Evolutionary conservation across 106 monocot genomes (phyloP), one percentile per base, ranked within the genome.

Genomic region (Dactylorhiza incarnata): DNA sequence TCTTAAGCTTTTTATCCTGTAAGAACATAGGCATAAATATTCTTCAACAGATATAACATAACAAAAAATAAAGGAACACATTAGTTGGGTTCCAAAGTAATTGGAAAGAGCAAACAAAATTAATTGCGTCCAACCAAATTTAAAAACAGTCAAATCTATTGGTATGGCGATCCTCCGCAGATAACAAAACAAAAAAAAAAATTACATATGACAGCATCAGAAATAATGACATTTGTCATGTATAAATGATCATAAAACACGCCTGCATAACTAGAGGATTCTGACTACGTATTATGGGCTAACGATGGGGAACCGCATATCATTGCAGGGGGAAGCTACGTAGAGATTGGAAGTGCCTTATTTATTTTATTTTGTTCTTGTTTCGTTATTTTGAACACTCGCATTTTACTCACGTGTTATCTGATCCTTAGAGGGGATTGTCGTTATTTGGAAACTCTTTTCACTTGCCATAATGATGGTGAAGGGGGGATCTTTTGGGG

Each of bases 1-100:
- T 88, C 88, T 90, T 99, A 45, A 99, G 88, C 78, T 85, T 99
- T 85, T 92, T 94, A 74, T 99, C 99, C 99, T 99, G 83, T 63
- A 87, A 23, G 22, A 72, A 70, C 1, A 44, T 10, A 7, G 23
- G 7, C 19, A 49, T 22, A 3, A 71, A 22, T 14, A 72, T 49
- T 48, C 22, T 72, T 72, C 19, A 45, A 45, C 69, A 69, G 7
- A 45, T 69, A 2, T n/a, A 45, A 1, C 16, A 72, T 49, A 72
- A 44, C 47, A 13, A 9, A 49, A 72, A 22, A 49, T 48, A 16
- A 22, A 72, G 12, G 29, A 12, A 72, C 52, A 48, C 10, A 14
- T 26, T 14, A 25, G 12, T 13, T 2, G 4, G 65, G 26, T 65
- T 65, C 26, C 37, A 26, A 65, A 65, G 24, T 29, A 65, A 65